Percentiles rank a stretch among this genome's conserved stretches.
These are phyloP conservation scores for Candida gorgasii DNA, from an alignment of 805 yeast species.

Conservation along the genomic window DNA sequence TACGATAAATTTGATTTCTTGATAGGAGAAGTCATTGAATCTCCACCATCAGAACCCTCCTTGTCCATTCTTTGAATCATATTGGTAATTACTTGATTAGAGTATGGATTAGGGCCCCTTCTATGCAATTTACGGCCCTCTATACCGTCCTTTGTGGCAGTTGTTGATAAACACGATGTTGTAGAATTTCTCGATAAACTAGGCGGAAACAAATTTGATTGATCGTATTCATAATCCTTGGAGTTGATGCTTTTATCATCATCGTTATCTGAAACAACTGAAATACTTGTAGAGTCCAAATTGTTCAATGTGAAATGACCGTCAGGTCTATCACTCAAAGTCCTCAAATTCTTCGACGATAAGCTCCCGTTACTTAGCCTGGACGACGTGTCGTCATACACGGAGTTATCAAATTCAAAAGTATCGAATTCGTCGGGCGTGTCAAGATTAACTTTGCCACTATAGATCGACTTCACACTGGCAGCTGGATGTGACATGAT, in stretches of 20 bases:
- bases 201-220: conserved; percentile 14
- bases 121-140: conserved; percentile 62
- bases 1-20: not conserved
- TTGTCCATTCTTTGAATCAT: conserved; percentile 13
- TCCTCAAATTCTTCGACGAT: conserved; percentile 22
- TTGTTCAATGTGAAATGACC: conserved; percentile 1
- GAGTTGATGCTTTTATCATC: conserved; percentile 1
- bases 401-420: conserved; percentile 13
- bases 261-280: conserved; percentile 23
- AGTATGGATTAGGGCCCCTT: conserved; percentile 37
- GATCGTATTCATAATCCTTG: conserved; percentile 4
- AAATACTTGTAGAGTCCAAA: conserved; percentile 7
- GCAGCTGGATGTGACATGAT: conserved; percentile 46
- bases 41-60: no score
- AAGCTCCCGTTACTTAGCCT: conserved; percentile 15
- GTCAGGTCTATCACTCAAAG: conserved; percentile 8
- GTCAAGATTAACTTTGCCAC: conserved; percentile 33
- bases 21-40: not conserved
- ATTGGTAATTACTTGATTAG: conserved; percentile 27
- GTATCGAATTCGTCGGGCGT: conserved; percentile 26
- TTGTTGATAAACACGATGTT: conserved; percentile 68
- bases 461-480: conserved; percentile 38
- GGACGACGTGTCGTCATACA: conserved; percentile 9
- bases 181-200: conserved; percentile 62
- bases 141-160: conserved; percentile 73